A percentile compares a stretch with the other conserved stretches of the same genome.
phyloP scores from a whole-genome alignment of 257 asterid genomes.

The Fraxinus cuspidata region DNA sequence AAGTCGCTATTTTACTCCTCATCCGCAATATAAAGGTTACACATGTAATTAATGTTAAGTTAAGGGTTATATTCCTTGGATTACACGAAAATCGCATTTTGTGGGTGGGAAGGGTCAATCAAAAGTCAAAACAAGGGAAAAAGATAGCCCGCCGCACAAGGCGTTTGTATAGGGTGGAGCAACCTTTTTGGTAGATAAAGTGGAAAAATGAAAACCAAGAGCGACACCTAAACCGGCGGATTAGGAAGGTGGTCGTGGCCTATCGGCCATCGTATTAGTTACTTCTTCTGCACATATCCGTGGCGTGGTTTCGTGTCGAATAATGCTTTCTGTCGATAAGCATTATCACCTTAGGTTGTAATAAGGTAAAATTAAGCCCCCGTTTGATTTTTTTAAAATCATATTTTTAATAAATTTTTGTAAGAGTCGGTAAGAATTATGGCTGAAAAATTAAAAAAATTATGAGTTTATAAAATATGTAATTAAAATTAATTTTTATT shows the following conservation, averaged over 20 bases:
- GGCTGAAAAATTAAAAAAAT: no score
- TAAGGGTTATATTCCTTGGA: not conserved
- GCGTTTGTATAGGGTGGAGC: not conserved
- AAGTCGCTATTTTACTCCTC: not conserved
- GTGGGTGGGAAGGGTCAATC: not conserved
- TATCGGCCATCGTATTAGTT: not conserved
- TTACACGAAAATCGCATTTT: not conserved
- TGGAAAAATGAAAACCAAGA: not conserved
- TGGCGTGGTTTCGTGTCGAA: no score
- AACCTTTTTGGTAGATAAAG: not conserved
- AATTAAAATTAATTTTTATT: no score
- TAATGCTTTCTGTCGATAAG: no score
- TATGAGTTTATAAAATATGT: no score
- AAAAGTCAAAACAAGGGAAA: conserved; percentile 1
- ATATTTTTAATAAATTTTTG: no score
- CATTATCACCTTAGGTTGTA: no score
- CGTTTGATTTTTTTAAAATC: no score
- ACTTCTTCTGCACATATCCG: not conserved
- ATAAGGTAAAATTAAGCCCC: no score
- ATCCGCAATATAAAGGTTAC: not conserved
- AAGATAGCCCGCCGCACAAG: not conserved
- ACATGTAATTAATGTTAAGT: not conserved
- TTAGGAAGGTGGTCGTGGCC: not conserved
- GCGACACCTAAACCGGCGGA: conserved; percentile 6
- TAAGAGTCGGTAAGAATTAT: no score